Conservation (phyloP, 441 rosid genomes). For the Adansonia gregorii region DNA sequence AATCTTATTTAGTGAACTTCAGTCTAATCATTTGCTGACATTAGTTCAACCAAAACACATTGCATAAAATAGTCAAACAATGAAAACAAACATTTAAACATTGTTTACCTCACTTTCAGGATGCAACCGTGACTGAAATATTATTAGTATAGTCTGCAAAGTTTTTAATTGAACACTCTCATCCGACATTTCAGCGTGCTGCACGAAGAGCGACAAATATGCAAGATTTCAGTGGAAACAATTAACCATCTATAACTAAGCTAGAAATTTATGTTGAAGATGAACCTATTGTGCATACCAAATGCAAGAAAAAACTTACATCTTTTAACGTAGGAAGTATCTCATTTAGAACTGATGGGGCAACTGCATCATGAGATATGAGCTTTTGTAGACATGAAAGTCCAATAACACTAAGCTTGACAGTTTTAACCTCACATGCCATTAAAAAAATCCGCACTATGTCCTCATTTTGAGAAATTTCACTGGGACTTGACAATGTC, state of each 20-base stretch:
- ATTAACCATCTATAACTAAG: neutral
- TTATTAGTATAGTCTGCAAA: conserved; percentile 84
- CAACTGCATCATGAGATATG: conserved; percentile 92
- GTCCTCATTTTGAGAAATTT: conserved; percentile 82
- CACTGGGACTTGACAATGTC: conserved; percentile 78
- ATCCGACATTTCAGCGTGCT: conserved; percentile 96
- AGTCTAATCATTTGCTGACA: neutral
- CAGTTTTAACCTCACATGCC: conserved; percentile 91
- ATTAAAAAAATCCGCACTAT: conserved; percentile 82
- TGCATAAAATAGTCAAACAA: conserved; percentile 21
- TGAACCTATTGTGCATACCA: neutral
- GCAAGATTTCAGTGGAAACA: conserved; percentile 1
- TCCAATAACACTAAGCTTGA: conserved; percentile 90
- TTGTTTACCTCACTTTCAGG: conserved; percentile 83
- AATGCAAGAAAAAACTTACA: conserved; percentile 52
- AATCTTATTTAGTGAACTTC: conserved; percentile 5
- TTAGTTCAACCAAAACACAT: conserved; percentile 9
- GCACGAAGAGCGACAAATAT: conserved; percentile 38
- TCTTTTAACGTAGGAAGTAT: conserved; percentile 81
- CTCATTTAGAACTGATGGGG: conserved; percentile 76
- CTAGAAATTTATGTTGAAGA: neutral
- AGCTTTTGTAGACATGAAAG: conserved; percentile 95
- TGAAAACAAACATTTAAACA: conserved; percentile 32
- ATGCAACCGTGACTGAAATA: conserved; percentile 88
- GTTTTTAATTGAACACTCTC: conserved; percentile 95